Conservation (phyloP, 306 rosid species). For the Sechiopsis laciniata region DNA sequence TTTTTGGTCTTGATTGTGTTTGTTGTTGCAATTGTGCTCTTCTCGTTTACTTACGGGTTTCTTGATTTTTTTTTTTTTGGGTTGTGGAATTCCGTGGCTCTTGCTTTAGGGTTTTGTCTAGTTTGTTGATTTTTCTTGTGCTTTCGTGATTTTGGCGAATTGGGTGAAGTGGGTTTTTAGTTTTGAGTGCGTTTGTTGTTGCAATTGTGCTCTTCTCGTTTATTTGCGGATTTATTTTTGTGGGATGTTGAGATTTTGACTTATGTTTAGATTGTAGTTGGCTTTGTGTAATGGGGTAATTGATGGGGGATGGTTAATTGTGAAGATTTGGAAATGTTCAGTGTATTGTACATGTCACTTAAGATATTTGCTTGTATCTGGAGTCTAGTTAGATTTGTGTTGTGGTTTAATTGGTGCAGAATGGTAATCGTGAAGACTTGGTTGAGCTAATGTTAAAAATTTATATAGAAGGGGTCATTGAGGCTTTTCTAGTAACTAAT, state of each 20-base stretch:
- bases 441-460: not conserved
- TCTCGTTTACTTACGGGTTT: not conserved
- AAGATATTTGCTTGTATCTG: not conserved
- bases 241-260: not conserved
- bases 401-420: not conserved
- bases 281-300: not conserved
- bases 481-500: not conserved
- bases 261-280: not conserved
- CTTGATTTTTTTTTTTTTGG: not conserved
- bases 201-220: not conserved
- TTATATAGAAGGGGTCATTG: not conserved
- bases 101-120: constrained; percentile 5
- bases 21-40: not conserved
- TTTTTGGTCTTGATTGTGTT: not conserved
- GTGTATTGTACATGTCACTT: not conserved
- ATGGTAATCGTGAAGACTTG: not conserved
- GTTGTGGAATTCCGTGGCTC: constrained; percentile 15
- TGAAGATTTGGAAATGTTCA: not conserved
- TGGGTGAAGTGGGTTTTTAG: not conserved
- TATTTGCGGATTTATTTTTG: not conserved
- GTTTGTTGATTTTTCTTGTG: not conserved
- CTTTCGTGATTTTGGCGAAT: not conserved
- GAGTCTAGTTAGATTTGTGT: not conserved
- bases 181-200: not conserved
- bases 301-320: not conserved